phyloP scores from a whole-genome alignment of 1,284 basidiomycete genomes.

The Puccinia hordei region DNA sequence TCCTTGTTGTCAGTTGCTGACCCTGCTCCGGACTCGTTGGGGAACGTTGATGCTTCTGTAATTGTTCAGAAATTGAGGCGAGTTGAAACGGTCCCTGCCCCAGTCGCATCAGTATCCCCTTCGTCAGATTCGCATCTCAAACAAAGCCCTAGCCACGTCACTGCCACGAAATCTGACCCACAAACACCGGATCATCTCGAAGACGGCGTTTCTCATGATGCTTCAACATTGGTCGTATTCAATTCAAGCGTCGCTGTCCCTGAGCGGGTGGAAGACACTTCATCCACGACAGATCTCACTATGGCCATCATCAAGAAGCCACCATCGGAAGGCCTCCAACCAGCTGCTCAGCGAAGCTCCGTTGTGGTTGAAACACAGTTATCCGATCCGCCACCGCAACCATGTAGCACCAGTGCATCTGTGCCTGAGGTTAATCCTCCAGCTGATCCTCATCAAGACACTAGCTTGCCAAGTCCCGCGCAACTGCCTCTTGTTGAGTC shows the following conservation, averaged over 20 bases:
- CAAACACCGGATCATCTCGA: neutral
- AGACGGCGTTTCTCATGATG: neutral
- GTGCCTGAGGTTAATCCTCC: neutral
- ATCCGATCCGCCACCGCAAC: neutral
- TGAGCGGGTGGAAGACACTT: neutral
- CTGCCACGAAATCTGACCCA: neutral
- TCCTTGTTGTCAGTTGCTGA: neutral
- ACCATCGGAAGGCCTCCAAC: neutral
- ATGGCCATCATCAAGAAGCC: neutral
- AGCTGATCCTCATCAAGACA: neutral
- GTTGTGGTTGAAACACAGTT: neutral
- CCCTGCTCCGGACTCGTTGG: neutral
- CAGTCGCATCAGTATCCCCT: neutral
- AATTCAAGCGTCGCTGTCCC: neutral
- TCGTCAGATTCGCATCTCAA: neutral
- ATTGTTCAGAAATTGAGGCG: neutral
- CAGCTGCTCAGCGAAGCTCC: neutral
- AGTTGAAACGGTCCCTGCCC: neutral
- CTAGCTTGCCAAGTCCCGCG: neutral
- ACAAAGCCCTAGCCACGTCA: too few relatives aligned
- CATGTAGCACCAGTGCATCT: neutral
- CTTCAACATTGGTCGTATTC: neutral
- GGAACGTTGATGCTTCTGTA: neutral
- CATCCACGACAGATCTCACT: neutral
- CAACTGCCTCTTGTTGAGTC: neutral